Conservation (phyloP, 2,329 filamentous ascomycete species). For the Fusarium albidum region DNA sequence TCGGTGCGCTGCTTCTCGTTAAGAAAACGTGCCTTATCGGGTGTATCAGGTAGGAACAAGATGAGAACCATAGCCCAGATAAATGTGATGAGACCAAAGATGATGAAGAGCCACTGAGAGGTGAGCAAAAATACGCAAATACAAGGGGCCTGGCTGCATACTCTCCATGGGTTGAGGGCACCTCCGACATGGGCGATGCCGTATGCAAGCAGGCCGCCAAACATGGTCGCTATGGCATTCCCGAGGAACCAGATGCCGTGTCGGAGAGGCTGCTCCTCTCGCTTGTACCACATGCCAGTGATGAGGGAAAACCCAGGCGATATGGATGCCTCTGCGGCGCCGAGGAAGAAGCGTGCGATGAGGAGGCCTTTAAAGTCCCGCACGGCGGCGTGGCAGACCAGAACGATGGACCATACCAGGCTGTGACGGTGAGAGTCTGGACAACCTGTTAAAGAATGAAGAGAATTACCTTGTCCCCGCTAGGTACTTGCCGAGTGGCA, state of each 20-base stretch:
- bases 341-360: slow-evolving; percentile 32
- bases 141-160: slow-evolving; percentile 6
- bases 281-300: slow-evolving; percentile 38
- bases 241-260: slow-evolving; percentile 38
- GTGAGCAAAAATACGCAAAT: neutral
- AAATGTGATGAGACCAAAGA: slow-evolving; percentile 34
- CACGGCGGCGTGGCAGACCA: slow-evolving; percentile 32
- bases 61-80: slow-evolving; percentile 21
- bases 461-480: slow-evolving; percentile 23
- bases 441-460: fast-evolving
- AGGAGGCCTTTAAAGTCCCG: slow-evolving; percentile 27
- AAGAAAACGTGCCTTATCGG: slow-evolving; percentile 28
- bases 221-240: slow-evolving; percentile 30
- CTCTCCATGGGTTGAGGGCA: slow-evolving; percentile 22
- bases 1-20: slow-evolving; percentile 18
- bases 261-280: slow-evolving; percentile 34
- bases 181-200: slow-evolving; percentile 34
- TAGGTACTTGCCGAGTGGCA: slow-evolving; percentile 31
- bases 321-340: slow-evolving; percentile 36
- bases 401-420: slow-evolving; percentile 27
- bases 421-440: slow-evolving; percentile 1
- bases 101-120: slow-evolving; percentile 32
- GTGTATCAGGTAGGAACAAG: slow-evolving; percentile 31
- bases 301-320: slow-evolving; percentile 34
- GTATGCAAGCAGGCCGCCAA: slow-evolving; percentile 33